Conservation (phyloP, 441 rosid species). For the Adansonia gregorii region DNA sequence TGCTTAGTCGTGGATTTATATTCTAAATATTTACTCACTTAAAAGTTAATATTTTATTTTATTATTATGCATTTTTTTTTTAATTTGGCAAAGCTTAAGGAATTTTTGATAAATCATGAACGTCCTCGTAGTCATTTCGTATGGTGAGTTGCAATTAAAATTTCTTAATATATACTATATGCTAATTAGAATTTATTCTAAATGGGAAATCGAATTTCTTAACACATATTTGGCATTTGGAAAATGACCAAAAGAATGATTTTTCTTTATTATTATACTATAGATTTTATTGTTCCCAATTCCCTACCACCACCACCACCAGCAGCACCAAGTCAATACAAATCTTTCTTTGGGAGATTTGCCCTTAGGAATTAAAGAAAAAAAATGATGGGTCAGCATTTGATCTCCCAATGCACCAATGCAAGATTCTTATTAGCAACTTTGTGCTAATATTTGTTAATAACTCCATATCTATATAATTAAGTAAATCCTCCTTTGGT, state of each 20-base stretch:
- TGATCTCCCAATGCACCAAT: neutral
- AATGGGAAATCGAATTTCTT: neutral
- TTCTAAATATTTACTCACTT: too few species aligned
- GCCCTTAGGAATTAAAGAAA: neutral
- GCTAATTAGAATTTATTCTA: too few species aligned
- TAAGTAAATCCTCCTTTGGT: neutral
- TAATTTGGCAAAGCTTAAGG: too few species aligned
- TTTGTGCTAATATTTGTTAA: neutral
- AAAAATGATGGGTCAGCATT: too few species aligned
- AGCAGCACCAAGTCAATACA: neutral
- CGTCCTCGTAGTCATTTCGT: too few species aligned
- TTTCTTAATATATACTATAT: too few species aligned
- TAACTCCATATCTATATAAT: neutral
- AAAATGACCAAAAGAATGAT: neutral
- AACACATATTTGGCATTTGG: neutral
- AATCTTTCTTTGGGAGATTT: conserved; percentile 1
- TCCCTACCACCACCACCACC: neutral
- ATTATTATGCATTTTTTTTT: too few species aligned
- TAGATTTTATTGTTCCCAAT: neutral
- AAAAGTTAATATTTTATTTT: too few species aligned
- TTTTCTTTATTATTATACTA: neutral
- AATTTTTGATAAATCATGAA: too few species aligned
- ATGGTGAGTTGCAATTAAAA: too few species aligned
- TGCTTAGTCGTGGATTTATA: too few species aligned
- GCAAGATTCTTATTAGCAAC: neutral